Evolutionary conservation across 2,329 filamentous ascomycete genomes (phyloP).

Genomic region (Fusarium temperatum): DNA sequence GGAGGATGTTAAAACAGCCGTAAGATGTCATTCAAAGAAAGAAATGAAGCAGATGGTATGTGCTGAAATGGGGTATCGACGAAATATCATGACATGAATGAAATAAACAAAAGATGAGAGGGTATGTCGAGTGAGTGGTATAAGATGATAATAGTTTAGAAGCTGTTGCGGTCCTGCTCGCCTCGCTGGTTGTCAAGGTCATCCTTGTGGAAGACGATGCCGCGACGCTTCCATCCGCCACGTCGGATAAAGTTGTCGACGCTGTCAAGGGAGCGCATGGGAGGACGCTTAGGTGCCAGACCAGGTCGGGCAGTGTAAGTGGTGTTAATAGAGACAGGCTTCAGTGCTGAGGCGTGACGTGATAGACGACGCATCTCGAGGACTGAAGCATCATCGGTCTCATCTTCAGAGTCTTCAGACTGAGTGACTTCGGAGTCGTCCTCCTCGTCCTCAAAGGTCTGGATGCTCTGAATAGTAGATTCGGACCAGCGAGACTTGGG

Average conservation of each 20-base stretch:
- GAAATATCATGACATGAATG: constrained; percentile 33
- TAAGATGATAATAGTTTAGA: constrained; percentile 14
- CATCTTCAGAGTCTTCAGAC: constrained; percentile 36
- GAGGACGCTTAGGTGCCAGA: constrained; percentile 46
- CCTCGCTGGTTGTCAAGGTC: constrained; percentile 42
- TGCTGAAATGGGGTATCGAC: constrained; percentile 37
- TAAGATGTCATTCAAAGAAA: constrained; percentile 17
- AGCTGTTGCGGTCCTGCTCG: constrained; percentile 37
- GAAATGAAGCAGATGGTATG: constrained; percentile 24
- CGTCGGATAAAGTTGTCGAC: constrained; percentile 55
- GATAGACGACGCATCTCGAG: constrained; percentile 42
- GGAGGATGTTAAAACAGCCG: constrained; percentile 17
- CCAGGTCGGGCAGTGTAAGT: constrained; percentile 41
- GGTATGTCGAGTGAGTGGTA: neutral
- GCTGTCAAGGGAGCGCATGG: constrained; percentile 50
- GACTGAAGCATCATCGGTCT: constrained; percentile 32
- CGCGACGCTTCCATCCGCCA: constrained; percentile 55
- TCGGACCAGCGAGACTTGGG: constrained; percentile 54
- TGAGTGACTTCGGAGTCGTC: constrained; percentile 34
- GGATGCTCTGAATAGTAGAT: constrained; percentile 50
- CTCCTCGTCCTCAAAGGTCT: constrained; percentile 38
- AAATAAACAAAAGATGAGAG: constrained; percentile 3
- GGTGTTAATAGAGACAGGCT: constrained; percentile 47
- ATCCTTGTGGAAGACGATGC: constrained; percentile 52
- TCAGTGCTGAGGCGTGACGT: constrained; percentile 34